These are phyloP conservation scores for Phyllosticta paracitricarpa DNA, from an alignment of 2,329 filamentous ascomycete genomes.

Conservation along the genomic window DNA sequence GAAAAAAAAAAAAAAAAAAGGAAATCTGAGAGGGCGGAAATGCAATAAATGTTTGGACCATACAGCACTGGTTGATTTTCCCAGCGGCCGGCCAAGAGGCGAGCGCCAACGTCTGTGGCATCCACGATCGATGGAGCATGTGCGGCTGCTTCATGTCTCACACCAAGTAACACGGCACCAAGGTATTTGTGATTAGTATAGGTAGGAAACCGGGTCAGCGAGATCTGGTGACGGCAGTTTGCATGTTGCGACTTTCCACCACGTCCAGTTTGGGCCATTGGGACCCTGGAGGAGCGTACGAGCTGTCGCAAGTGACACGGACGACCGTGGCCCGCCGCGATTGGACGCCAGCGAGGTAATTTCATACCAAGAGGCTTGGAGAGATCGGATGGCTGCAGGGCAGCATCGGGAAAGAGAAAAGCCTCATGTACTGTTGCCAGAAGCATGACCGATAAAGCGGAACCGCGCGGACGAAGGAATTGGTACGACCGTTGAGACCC, in stretches of 20 bases:
- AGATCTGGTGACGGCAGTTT: background rate
- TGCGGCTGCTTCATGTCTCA: background rate
- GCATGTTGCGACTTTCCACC: background rate
- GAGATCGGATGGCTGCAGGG: background rate
- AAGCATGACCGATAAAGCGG: background rate
- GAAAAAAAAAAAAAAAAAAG: background rate
- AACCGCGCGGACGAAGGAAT: background rate
- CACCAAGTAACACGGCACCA: background rate
- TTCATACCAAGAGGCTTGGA: background rate
- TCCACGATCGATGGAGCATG: background rate
- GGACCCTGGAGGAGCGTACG: background rate
- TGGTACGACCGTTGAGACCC: background rate
- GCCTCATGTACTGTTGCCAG: background rate
- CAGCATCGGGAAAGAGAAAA: background rate
- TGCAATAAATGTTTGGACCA: background rate
- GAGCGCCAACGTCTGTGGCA: background rate
- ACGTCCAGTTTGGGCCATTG: background rate
- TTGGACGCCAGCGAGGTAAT: background rate
- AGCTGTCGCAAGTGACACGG: background rate
- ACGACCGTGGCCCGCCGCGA: background rate
- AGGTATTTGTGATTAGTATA: background rate
- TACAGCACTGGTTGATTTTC: background rate
- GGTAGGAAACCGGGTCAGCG: background rate
- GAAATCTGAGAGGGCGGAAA: background rate
- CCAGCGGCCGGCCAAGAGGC: background rate